These are phyloP conservation scores for Porodaedalea pini DNA, from an alignment of 1,284 basidiomycete genomes.

Conservation along the genomic window DNA sequence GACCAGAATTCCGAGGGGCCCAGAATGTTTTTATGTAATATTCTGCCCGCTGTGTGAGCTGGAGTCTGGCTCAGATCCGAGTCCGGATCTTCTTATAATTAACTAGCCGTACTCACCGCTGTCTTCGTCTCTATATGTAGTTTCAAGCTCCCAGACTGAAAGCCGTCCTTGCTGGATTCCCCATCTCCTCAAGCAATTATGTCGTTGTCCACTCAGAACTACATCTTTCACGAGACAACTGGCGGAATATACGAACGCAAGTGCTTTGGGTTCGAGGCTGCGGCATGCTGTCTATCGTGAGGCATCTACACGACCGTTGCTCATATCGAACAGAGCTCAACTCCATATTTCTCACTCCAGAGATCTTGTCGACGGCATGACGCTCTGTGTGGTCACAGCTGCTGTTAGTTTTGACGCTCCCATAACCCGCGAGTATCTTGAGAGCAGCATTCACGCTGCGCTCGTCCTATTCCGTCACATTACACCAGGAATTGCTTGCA, in stretches of 20 bases:
- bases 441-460: not conserved
- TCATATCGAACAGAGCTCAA: not conserved
- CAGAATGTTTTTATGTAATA: no score
- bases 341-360: not conserved
- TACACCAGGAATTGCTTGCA: constrained; percentile 19
- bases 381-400: not conserved
- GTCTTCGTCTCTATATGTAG: no score
- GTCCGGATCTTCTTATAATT: no score
- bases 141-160: no score
- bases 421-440: not conserved
- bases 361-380: not conserved
- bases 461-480: constrained; percentile 12
- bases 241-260: not conserved
- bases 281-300: not conserved
- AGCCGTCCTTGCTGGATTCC: no score
- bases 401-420: not conserved
- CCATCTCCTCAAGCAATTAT: no score
- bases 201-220: no score
- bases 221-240: not conserved
- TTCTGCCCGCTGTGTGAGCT: no score
- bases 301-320: not conserved
- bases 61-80: no score
- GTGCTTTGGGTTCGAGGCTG: constrained; percentile 5
- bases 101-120: no score
- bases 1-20: constrained; percentile 32